Percentiles rank a stretch among this genome's conserved stretches.
Conservation (phyloP, 192 early-diverging fungal species). For the Jimgerdemannia flammicorona region DNA sequence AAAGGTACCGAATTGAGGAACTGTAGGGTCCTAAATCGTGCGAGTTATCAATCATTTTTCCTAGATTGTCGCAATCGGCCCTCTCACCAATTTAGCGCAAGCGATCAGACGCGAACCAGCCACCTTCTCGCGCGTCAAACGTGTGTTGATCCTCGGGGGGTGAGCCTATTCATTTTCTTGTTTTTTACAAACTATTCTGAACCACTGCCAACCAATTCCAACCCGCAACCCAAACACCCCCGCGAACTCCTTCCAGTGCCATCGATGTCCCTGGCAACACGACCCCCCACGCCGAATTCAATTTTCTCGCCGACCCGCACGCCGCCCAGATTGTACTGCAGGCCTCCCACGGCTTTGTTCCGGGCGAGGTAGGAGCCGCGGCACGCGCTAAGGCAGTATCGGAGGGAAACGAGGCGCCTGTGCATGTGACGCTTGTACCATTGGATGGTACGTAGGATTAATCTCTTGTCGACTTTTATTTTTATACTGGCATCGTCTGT, state of each 20-base stretch:
- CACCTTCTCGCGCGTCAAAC: constrained; percentile 40
- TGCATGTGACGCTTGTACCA: constrained; percentile 38
- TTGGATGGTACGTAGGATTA: constrained; percentile 33
- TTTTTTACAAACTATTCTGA: background rate
- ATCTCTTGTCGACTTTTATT: background rate
- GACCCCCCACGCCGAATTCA: constrained; percentile 45
- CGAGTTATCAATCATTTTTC: background rate
- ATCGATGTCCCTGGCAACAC: constrained; percentile 23
- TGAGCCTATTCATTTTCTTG: constrained; percentile 7
- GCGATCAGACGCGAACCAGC: constrained; percentile 39
- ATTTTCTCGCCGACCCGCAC: constrained; percentile 41
- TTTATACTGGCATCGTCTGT: background rate
- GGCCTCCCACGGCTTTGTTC: constrained; percentile 27
- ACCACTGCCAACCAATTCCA: background rate
- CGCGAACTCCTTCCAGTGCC: background rate
- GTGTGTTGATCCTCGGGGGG: constrained; percentile 46
- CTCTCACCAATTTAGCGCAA: constrained; percentile 44
- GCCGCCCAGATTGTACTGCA: constrained; percentile 33
- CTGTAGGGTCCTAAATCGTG: background rate
- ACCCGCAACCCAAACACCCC: background rate
- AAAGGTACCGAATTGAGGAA: background rate
- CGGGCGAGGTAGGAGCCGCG: constrained; percentile 13
- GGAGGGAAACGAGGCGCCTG: constrained; percentile 13
- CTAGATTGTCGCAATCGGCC: constrained; percentile 39
- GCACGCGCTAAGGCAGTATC: constrained; percentile 4